Base-by-base conservation (phyloP, 2,329 filamentous ascomycete genomes). In the Pezicula carpinea region DNA sequence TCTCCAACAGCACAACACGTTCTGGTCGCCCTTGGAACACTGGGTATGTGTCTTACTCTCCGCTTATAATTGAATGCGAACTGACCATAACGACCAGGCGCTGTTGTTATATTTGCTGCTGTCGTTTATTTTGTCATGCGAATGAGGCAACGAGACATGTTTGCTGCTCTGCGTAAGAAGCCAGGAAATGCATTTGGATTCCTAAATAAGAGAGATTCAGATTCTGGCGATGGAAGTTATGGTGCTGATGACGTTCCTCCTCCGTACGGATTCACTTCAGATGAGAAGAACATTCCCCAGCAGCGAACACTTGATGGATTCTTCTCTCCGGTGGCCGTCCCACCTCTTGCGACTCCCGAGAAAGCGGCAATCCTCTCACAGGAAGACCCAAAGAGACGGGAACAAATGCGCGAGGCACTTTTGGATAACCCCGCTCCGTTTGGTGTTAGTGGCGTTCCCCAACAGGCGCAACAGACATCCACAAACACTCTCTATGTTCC, bases 11-110 rank as follows among this genome's bases (percentile, higher is more conserved):
- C 55, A 4, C 52, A 63, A 46, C 53, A 58, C 26, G 44, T 61
- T 23, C 36, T 64, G 29, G 58, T 64, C 44, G 55, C 56, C 31
- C 46, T 47, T 31, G 61, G 57, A 39, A 48, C 57, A 32, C 59
- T 64, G 36, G 59, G 61, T 63, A 56, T 13, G 44, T 54, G 36
- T 18, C 36, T 17, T 8, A 45, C 8, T 13, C 5, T 21, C 2
- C 6, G 26, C 7, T 21, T 10, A 14, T 23, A 26, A 35, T 35
- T 21, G 14, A 23, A 3, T n/a, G 13, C 7, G 14, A 19, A 19
- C 35, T 46, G 35, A 49, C 22, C 11, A 31, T n/a, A 32, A 46
- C 21, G 6, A 26, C 45, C 51, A 64, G 62, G 59, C 18, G 58
- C 56, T 22, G 58, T 63, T 34, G 57, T 63, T 19, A 58, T 64